Percentiles rank a stretch among this genome's conserved stretches.
Evolutionary conservation across 345 rosid genomes (phyloP).

Genomic region (Dovyalis caffra): DNA sequence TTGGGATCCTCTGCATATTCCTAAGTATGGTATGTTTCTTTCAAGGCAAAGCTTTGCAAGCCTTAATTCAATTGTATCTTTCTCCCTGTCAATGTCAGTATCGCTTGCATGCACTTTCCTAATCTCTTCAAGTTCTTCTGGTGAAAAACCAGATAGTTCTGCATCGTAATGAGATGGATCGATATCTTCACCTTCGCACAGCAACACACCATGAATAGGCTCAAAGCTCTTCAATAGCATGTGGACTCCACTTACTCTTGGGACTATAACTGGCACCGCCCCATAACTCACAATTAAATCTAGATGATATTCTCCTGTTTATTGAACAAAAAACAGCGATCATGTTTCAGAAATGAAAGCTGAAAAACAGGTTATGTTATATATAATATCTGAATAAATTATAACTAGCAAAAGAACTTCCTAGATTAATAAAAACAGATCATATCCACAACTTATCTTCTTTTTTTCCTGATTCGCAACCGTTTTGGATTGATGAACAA

Average conservation of each 20-base stretch:
- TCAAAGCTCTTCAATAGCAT: slow-evolving; percentile 78
- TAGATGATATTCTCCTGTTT: slow-evolving; percentile 82
- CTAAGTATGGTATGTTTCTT: slow-evolving; percentile 59
- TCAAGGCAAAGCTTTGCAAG: slow-evolving; percentile 61
- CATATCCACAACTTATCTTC: no score
- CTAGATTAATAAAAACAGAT: no score
- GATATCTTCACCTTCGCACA: slow-evolving; percentile 78
- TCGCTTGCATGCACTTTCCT: slow-evolving; percentile 44
- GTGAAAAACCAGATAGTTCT: slow-evolving; percentile 39
- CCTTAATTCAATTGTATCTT: slow-evolving; percentile 56
- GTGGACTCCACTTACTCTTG: slow-evolving; percentile 76
- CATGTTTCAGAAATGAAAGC: no score
- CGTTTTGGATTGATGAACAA: no score
- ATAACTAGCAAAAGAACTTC: no score
- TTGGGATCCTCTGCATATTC: slow-evolving; percentile 74
- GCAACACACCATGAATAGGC: slow-evolving; percentile 91
- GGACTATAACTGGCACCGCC: slow-evolving; percentile 87
- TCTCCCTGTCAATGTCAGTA: slow-evolving; percentile 52
- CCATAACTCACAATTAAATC: slow-evolving; percentile 79
- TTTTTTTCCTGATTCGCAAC: no score
- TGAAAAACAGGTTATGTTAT: no score
- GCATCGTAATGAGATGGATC: slow-evolving; percentile 62
- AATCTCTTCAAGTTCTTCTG: slow-evolving; percentile 54
- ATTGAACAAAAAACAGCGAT: not conserved
- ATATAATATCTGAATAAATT: no score